Evolutionary conservation across 2,329 filamentous ascomycete species (phyloP).

Genomic region (Fusarium sp.): DNA sequence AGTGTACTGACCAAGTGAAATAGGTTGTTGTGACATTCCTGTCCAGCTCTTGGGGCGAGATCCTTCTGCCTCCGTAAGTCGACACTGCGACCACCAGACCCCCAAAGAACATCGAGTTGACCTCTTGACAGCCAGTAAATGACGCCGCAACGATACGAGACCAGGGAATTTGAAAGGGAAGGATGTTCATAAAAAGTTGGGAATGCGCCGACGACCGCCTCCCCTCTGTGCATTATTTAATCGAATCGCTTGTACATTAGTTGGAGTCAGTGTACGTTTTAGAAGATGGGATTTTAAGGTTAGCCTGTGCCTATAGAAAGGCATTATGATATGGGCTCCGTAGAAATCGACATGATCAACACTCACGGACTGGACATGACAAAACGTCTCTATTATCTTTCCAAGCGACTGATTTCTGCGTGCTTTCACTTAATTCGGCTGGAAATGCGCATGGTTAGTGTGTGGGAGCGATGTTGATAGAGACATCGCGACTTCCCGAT

Average conservation of each 20-base stretch:
- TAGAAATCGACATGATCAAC: slow-evolving; percentile 31
- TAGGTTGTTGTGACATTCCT: slow-evolving; percentile 74
- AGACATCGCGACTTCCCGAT: not conserved
- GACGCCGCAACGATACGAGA: slow-evolving; percentile 17
- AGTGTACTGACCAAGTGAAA: slow-evolving; percentile 13
- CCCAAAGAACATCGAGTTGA: slow-evolving; percentile 18
- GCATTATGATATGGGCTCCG: slow-evolving; percentile 37
- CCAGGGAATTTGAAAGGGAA: not conserved
- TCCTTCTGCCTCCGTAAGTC: slow-evolving; percentile 72
- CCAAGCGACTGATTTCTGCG: not conserved
- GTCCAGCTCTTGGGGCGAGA: slow-evolving; percentile 74
- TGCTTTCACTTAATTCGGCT: not conserved
- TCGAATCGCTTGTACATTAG: slow-evolving; percentile 46
- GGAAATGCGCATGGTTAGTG: not conserved
- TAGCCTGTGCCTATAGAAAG: slow-evolving; percentile 23
- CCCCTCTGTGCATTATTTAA: slow-evolving; percentile 24
- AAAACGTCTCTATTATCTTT: not conserved
- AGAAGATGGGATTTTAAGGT: slow-evolving; percentile 32
- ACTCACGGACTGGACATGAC: slow-evolving; percentile 7
- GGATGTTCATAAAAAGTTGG: not conserved
- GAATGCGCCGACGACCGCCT: not conserved
- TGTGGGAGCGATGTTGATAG: not conserved
- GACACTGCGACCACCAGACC: not conserved
- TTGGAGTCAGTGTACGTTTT: slow-evolving; percentile 45
- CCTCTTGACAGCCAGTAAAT: slow-evolving; percentile 41